Evolutionary conservation across 495 filamentous ascomycete genomes (phyloP).

Genomic region (Talaromyces borbonicus): DNA sequence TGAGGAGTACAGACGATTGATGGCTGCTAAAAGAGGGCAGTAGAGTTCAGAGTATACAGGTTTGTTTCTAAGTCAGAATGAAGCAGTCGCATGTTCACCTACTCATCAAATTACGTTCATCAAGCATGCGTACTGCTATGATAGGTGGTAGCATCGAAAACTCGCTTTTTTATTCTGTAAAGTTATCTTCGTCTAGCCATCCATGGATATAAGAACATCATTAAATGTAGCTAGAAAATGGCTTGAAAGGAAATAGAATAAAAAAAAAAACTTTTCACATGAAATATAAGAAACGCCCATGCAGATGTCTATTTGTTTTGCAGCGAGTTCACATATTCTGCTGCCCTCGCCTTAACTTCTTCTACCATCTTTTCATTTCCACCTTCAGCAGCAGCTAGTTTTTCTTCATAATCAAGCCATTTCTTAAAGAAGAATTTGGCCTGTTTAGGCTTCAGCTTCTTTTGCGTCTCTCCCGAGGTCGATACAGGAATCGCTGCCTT

Average conservation of each 20-base stretch:
- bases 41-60: background rate
- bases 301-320: slow-evolving; percentile 16
- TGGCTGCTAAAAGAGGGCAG: slow-evolving; percentile 51
- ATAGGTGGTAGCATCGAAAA: too few relatives aligned
- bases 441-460: slow-evolving; percentile 55
- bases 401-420: slow-evolving; percentile 74
- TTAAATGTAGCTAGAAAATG: background rate
- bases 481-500: slow-evolving; percentile 34
- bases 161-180: too few relatives aligned
- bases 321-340: slow-evolving; percentile 53
- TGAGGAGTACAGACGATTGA: slow-evolving; percentile 71
- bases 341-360: slow-evolving; percentile 62
- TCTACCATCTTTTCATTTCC: slow-evolving; percentile 63
- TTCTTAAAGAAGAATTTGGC: slow-evolving; percentile 75
- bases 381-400: slow-evolving; percentile 31
- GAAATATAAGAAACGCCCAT: background rate
- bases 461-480: slow-evolving; percentile 12
- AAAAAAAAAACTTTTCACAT: slow-evolving; percentile 7
- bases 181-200: background rate
- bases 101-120: too few relatives aligned
- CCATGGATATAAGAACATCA: slow-evolving; percentile 1
- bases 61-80: too few relatives aligned
- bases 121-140: too few relatives aligned
- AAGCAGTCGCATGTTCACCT: too few relatives aligned
- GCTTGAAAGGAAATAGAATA: background rate